Evolutionary conservation across 306 rosid genomes (phyloP), one percentile per base, ranked within the genome.

Genomic region (Castanopsis chinensis): DNA sequence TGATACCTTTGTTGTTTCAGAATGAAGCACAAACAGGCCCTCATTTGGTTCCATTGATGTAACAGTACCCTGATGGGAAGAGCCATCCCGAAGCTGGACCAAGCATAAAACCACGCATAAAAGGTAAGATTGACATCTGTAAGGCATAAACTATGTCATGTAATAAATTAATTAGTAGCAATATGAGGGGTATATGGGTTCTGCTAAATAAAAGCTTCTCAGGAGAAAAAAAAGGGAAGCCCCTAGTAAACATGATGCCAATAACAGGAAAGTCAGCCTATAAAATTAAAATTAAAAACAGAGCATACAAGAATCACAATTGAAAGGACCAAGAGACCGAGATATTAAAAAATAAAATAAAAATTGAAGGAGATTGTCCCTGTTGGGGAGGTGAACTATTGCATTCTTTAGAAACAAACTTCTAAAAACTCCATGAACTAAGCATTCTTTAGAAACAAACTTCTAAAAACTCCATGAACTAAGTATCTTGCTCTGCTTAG

Each of bases 11-110:
- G 89, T 30, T 77, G 86, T 81, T 79, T 94, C 99, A 49, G 91
- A 83, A 79, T 94, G 92, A 78, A 92, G 95, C 81, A 87, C 81
- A 82, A 92, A 94, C n/a, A 92, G 90, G 23, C 86, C 97, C 71
- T 92, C 97, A 77, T 94, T 92, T 73, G 97, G 93, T 74, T 91
- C 97, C 97, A 94, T 94, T 27, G 99, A 92, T 51, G 97, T 92
- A 78, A 92, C 99, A 86, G 97, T 92, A 43, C 97, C 99, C 84
- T 89, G 89, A 81, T 94, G 95, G 55, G 88, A 88, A 58, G 97
- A 92, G 60, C 97, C 97, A 86, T 94, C 98, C 84, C 85, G 86
- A 80, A 92, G 92, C 98, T 94, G 90, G 77, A 45, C 75, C 6
- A 76, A 10, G 43, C 69, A 80, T 82, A 69, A 74, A 78, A 41